A percentile compares a stretch with the other conserved stretches of the same genome.
Conservation (phyloP, 805 yeast species). For the Candida nemodendra region DNA sequence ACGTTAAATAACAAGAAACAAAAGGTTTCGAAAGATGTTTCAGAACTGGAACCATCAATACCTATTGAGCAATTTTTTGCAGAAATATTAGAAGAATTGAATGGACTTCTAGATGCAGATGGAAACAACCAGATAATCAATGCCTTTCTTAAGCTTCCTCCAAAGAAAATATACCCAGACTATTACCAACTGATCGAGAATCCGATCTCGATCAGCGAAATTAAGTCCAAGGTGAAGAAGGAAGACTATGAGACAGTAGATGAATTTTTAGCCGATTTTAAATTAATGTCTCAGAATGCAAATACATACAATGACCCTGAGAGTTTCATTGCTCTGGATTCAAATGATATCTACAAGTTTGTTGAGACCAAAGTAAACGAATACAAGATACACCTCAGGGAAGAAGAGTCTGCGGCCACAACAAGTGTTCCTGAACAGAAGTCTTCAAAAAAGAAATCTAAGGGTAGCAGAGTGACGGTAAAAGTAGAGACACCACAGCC, state of each 20-base stretch:
- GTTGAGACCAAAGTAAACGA: conserved; percentile 51
- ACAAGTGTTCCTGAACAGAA: conserved; percentile 1
- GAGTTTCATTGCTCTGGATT: conserved; percentile 65
- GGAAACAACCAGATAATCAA: conserved; percentile 33
- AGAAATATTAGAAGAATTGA: conserved; percentile 34
- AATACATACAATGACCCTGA: conserved; percentile 65
- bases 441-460: conserved; percentile 5
- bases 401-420: background rate
- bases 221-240: conserved; percentile 45
- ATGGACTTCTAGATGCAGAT: conserved; percentile 36
- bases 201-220: conserved; percentile 73
- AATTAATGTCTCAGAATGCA: conserved; percentile 70
- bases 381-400: conserved; percentile 13
- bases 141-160: conserved; percentile 70
- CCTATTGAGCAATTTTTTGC: conserved; percentile 32
- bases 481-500: conserved; percentile 1
- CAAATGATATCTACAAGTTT: conserved; percentile 52
- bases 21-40: conserved; percentile 8
- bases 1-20: conserved; percentile 20
- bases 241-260: conserved; percentile 37
- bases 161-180: conserved; percentile 73
- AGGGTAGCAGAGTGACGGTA: background rate
- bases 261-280: conserved; percentile 58
- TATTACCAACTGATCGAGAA: conserved; percentile 62
- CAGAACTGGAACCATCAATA: conserved; percentile 4